Base-by-base conservation (phyloP, 2,329 filamentous ascomycete species). In the Talaromyces albobiverticillius region DNA sequence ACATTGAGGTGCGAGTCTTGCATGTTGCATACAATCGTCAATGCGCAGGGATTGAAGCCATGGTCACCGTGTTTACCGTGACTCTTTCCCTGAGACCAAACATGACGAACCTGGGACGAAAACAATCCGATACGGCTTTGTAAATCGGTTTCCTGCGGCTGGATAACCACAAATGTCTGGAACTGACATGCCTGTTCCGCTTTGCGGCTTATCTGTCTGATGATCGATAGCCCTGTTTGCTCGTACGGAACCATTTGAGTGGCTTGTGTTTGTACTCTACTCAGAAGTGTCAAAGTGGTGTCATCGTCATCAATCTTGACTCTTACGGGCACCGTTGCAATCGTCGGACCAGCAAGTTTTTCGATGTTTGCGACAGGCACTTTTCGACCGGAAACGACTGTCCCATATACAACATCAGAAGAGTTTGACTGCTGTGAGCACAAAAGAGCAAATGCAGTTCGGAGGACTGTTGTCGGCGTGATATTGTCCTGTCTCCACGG, bases 211-310 rank as follows among this genome's bases (percentile, higher is more conserved):
- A 82, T 64, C n/a, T 73, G 69, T 22, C 81, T 78, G 55, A 77
- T 77, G 41, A 71, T 66, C 46, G 72, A 71, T 11, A 76, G 42
- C 3, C 73, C 74, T 2, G 80, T 75, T 62, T 87, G 83, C 67
- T 87, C 81, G 60, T 83, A 79, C 0, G 81, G 79, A 2, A 85
- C 82, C 51, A 80, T 76, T 5, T 73, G 67, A 0, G 80, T 71
- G 0, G 76, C 78, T 51, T 78, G 73, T 80, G 36, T 11, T 11
- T 56, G 58, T 4, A 56, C 23, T 3, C 11, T 9, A 53, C 14
- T 20, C n/a, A 46, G 14, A 23, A 47, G 29, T 10, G 10, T n/a
- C 11, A 18, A 5, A 2, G 32, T 5, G 4, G 84, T 73, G 2
- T 70, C 64, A 41, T 78, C 72, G 4, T 85, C 68, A 46, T 69